A percentile compares a stretch with the other conserved stretches of the same genome.
phyloP scores from a whole-genome alignment of 1,284 basidiomycete genomes.

The Tausonia pullulans region DNA sequence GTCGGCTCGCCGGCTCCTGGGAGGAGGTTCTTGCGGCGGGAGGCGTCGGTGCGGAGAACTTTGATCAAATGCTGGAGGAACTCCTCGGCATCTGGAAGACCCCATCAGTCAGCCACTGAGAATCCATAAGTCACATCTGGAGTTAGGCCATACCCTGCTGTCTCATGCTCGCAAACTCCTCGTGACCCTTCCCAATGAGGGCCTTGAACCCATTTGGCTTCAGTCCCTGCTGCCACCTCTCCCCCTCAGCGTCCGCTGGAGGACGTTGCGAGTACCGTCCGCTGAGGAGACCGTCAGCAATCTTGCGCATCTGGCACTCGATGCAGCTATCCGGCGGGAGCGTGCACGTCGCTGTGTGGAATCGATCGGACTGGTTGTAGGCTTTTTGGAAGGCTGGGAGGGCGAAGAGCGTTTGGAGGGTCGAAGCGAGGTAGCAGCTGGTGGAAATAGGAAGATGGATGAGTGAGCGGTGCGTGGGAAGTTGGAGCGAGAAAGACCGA shows the following conservation, averaged over 20 bases:
- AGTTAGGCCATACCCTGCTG: constrained; percentile 50
- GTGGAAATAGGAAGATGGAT: background rate
- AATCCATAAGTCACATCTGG: background rate
- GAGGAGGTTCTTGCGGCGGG: constrained; percentile 37
- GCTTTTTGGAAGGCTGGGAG: constrained; percentile 64
- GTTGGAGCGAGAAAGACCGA: constrained; percentile 24
- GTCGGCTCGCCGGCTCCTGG: constrained; percentile 51
- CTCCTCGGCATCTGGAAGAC: constrained; percentile 69
- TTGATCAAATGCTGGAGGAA: constrained; percentile 76
- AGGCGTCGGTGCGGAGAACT: constrained; percentile 53
- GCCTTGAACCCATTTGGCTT: constrained; percentile 77
- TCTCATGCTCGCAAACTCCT: constrained; percentile 90
- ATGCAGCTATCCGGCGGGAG: constrained; percentile 70
- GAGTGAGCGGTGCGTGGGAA: background rate
- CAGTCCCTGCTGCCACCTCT: constrained; percentile 72
- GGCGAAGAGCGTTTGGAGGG: constrained; percentile 77
- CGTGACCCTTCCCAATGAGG: constrained; percentile 82
- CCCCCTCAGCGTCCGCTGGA: constrained; percentile 38
- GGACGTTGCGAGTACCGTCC: constrained; percentile 65
- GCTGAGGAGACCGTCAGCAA: constrained; percentile 84
- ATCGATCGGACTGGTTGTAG: constrained; percentile 46
- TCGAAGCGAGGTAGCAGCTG: constrained; percentile 95
- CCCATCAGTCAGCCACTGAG: background rate
- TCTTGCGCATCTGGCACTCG: constrained; percentile 88
- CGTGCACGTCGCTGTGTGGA: constrained; percentile 56